These are phyloP conservation scores for Cardamine chenopodiifolia DNA, from an alignment of 345 rosid species.

Conservation along the genomic window DNA sequence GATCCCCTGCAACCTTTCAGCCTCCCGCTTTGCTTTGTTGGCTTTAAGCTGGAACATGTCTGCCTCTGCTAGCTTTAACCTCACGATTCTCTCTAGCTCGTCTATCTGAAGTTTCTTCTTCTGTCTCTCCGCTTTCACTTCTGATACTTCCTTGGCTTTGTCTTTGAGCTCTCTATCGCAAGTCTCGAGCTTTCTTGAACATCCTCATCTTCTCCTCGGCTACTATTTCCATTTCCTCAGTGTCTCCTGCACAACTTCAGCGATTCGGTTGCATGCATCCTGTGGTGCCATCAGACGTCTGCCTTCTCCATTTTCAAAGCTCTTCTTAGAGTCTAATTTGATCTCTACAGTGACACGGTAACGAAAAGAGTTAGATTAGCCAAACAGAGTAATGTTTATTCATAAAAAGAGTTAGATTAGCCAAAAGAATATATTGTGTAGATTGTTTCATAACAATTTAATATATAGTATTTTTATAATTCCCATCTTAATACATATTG, in stretches of 20 bases:
- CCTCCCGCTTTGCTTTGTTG: conserved; percentile 86
- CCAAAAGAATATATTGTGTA: too few relatives aligned
- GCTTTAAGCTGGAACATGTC: conserved; percentile 99
- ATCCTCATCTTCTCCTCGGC: conserved; percentile 90
- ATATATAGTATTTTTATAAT: too few relatives aligned
- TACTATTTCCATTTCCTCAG: conserved; percentile 91
- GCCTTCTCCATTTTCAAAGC: conserved; percentile 78
- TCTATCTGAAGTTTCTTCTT: conserved; percentile 81
- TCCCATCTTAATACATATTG: too few relatives aligned
- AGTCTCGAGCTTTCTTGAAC: conserved; percentile 84
- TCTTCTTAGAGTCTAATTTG: conserved; percentile 70
- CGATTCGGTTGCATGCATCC: conserved; percentile 89
- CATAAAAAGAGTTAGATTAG: too few relatives aligned
- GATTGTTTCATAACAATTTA: too few relatives aligned
- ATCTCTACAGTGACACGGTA: conserved; percentile 53
- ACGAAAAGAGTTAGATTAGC: not conserved
- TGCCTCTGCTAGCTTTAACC: conserved; percentile 95
- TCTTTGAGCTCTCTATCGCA: conserved; percentile 91
- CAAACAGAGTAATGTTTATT: not conserved
- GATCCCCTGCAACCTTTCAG: conserved; percentile 83
- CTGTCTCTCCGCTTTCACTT: conserved; percentile 71
- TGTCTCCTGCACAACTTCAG: conserved; percentile 92
- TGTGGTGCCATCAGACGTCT: conserved; percentile 80
- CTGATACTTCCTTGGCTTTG: conserved; percentile 82
- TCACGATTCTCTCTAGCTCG: conserved; percentile 85